Evolutionary conservation across 2,329 filamentous ascomycete species (phyloP).

Genomic region (Calonectria hongkongensis): DNA sequence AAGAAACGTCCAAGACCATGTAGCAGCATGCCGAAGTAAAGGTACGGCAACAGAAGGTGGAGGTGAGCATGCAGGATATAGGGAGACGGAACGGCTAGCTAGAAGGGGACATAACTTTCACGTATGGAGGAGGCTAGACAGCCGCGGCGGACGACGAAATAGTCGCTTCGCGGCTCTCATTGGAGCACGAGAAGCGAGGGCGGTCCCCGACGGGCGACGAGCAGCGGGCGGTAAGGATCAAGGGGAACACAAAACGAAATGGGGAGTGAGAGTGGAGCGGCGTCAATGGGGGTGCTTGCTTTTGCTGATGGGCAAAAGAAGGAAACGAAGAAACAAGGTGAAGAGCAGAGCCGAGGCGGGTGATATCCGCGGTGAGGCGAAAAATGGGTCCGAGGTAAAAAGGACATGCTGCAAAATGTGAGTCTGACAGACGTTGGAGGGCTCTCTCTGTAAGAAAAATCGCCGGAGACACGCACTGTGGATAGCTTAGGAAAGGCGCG

Average conservation of each 20-base stretch:
- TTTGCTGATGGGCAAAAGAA: neutral
- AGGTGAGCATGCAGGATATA: conserved; percentile 18
- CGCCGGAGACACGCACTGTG: neutral
- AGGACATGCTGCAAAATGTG: conserved; percentile 8
- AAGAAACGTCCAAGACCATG: conserved; percentile 40
- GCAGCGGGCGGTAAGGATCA: conserved; percentile 30
- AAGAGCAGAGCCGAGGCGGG: conserved; percentile 25
- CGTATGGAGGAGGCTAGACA: conserved; percentile 39
- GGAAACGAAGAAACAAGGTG: neutral
- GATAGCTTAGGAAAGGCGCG: conserved; percentile 25
- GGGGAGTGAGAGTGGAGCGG: conserved; percentile 6
- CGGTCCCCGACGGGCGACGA: conserved; percentile 35
- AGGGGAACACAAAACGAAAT: neutral
- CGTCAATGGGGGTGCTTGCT: neutral
- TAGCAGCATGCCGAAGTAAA: conserved; percentile 31
- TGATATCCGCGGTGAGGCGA: conserved; percentile 31
- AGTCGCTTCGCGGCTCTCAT: conserved; percentile 31
- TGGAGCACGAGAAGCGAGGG: conserved; percentile 30
- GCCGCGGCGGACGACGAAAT: conserved; percentile 41
- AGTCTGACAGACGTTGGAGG: conserved; percentile 33
- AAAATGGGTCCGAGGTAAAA: conserved; percentile 29
- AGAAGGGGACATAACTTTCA: conserved; percentile 50
- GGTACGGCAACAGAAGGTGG: conserved; percentile 25
- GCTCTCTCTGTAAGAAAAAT: conserved; percentile 1
- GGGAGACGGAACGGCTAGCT: conserved; percentile 43